Evolutionary conservation across 2,329 filamentous ascomycete genomes (phyloP).

Genomic region (Neonectria punicea): DNA sequence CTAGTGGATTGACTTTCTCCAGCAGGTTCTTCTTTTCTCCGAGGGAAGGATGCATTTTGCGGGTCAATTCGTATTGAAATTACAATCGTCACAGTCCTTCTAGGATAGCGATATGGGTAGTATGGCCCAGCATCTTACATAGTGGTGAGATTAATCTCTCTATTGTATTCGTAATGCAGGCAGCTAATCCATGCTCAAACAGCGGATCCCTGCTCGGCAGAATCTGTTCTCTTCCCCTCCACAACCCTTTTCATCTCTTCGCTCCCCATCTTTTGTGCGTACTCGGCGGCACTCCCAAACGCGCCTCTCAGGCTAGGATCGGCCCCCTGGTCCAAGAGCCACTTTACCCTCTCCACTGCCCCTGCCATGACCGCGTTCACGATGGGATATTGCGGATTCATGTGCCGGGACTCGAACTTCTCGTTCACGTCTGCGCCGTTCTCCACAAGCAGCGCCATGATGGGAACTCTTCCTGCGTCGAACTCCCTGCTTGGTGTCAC

Average conservation of each 20-base stretch:
- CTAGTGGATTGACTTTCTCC: background rate
- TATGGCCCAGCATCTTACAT: background rate
- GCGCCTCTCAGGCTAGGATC: slow-evolving; percentile 25
- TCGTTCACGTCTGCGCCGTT: slow-evolving; percentile 30
- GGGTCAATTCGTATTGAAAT: slow-evolving; percentile 1
- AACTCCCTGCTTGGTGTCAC: slow-evolving; percentile 17
- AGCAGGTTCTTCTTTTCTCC: background rate
- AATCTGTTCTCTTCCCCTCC: background rate
- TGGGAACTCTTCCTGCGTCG: slow-evolving; percentile 23
- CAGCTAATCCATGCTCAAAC: background rate
- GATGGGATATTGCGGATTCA: slow-evolving; percentile 28
- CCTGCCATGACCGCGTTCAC: slow-evolving; percentile 34
- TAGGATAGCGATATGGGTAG: background rate
- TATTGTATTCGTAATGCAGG: background rate
- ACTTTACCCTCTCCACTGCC: slow-evolving; percentile 31
- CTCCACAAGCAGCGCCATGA: slow-evolving; percentile 30
- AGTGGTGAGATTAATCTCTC: background rate
- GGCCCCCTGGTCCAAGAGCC: slow-evolving; percentile 32
- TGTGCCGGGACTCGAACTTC: slow-evolving; percentile 8
- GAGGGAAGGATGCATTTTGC: background rate
- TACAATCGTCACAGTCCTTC: slow-evolving; percentile 3
- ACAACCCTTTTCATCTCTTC: slow-evolving; percentile 31
- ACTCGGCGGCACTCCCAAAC: slow-evolving; percentile 28
- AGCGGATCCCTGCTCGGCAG: background rate
- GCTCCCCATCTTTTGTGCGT: slow-evolving; percentile 11